phyloP scores from a whole-genome alignment of 768 basidiomycete species.

The Paxillus involutus region DNA sequence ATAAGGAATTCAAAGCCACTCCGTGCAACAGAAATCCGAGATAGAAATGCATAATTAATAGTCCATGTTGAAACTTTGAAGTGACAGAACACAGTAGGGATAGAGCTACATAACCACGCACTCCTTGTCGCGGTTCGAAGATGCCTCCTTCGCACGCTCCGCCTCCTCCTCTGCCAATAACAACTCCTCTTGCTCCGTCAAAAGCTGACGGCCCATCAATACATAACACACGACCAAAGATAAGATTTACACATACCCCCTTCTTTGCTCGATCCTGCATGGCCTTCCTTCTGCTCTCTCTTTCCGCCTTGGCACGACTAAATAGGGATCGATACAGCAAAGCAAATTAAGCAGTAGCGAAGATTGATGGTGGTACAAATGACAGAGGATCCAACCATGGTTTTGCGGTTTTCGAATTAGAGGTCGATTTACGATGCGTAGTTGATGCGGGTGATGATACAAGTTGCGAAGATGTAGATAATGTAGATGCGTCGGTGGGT shows the following conservation, averaged over 20 bases:
- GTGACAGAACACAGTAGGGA: not conserved
- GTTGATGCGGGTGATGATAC: conserved; percentile 9
- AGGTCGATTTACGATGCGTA: conserved; percentile 25
- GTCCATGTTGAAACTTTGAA: not conserved
- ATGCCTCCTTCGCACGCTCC: conserved; percentile 32
- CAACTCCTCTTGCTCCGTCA: conserved; percentile 65
- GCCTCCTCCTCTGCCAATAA: conserved; percentile 56
- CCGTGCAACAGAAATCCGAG: not conserved
- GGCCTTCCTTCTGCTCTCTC: conserved; percentile 66
- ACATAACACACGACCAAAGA: not conserved
- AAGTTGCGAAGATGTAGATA: conserved; percentile 5
- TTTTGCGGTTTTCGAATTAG: conserved; percentile 37
- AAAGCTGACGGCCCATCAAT: conserved; percentile 36
- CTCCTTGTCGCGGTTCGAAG: conserved; percentile 37
- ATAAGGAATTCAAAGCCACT: too few species aligned
- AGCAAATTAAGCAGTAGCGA: conserved; percentile 57
- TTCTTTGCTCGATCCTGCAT: conserved; percentile 75
- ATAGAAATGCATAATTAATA: not conserved
- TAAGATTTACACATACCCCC: conserved; percentile 49
- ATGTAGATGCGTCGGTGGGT: conserved; percentile 20
- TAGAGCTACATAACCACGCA: conserved; percentile 57
- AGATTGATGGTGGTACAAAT: conserved; percentile 68
- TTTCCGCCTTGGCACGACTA: conserved; percentile 76
- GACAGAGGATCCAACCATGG: conserved; percentile 37
- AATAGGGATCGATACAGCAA: conserved; percentile 15